These are phyloP conservation scores for Tulasnella sp. DNA, from an alignment of 768 basidiomycete genomes.

Conservation along the genomic window DNA sequence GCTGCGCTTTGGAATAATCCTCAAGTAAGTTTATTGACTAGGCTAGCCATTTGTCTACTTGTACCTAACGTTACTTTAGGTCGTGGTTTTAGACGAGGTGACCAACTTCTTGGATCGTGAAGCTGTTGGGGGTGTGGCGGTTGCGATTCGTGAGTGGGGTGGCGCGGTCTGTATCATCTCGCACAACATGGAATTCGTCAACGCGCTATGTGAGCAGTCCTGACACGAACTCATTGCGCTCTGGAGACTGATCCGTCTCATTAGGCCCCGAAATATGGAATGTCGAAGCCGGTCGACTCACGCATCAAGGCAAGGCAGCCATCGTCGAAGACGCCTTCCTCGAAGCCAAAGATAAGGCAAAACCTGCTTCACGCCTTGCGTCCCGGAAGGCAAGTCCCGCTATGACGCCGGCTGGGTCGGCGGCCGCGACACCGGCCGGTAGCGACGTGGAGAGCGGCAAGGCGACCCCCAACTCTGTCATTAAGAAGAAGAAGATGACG, in stretches of 20 bases:
- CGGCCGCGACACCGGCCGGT: conserved; percentile 58
- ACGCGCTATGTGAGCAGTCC: conserved; percentile 55
- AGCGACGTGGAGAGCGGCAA: conserved; percentile 61
- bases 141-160: conserved; percentile 90
- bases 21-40: conserved; percentile 36
- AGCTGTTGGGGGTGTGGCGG: conserved; percentile 85
- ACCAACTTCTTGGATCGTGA: conserved; percentile 98
- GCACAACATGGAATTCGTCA: conserved; percentile 79
- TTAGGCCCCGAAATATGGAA: conserved; percentile 90
- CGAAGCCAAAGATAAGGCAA: conserved; percentile 36
- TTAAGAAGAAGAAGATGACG: conserved; percentile 87
- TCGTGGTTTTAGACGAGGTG: conserved; percentile 58
- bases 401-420: conserved; percentile 59
- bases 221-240: not conserved
- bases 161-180: conserved; percentile 95
- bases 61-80: not conserved
- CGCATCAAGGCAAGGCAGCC: conserved; percentile 78
- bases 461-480: conserved; percentile 28
- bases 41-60: not conserved
- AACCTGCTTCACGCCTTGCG: conserved; percentile 17
- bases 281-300: conserved; percentile 73
- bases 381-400: conserved; percentile 54
- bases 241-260: not conserved
- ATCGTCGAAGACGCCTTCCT: conserved; percentile 76
- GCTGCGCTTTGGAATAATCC: conserved; percentile 96